Evolutionary conservation across 2,329 filamentous ascomycete species (phyloP), one percentile per base, ranked within the genome.

Genomic region (Fusarium anthophilum): DNA sequence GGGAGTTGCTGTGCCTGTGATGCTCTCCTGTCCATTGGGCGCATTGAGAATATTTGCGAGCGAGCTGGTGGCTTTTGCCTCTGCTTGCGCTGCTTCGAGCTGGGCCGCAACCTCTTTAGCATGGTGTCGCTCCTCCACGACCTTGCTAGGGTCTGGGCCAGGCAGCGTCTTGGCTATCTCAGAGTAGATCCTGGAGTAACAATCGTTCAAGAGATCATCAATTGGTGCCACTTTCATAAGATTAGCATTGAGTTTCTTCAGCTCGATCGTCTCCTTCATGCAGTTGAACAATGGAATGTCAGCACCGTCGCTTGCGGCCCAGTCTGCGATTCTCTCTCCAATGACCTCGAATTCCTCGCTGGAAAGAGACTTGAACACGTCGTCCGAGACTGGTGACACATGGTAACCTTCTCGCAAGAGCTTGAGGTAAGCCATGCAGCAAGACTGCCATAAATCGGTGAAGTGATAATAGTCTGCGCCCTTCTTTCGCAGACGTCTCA

Each of bases 171-270:
- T 88, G 5, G 90, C 90, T 55, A 95, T 84, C 37, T 92, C 89
- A 24, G 88, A 87, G 79, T 94, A 96, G 22, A 97, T 86, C 55
- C 91, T 88, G 3, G 94, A 93, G 81, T 98, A 99, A 55, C 93
- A 91, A 82, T 99, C 96, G 28, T 92, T 93, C 74, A 98, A 93
- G n/a, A 98, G 88, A 79, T 99, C 96, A 78, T 99, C 96, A 50
- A 98, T 96, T 15, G 92, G 87, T 0, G 91, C 89, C 2, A 92
- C 89, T 82, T 98, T 98, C 89, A 97, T 96, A 13, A 98, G 87
- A 53, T 92, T 93, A 45, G 92, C 92, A 79, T 99, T 99, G 50
- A 98, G 88, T 80, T 90, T 91, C 80, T 91, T 91, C 47, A 90
- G 75, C 70, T 91, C 89, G 15, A 90, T 86, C 0, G 86, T 84